A percentile compares a stretch with the other conserved stretches of the same genome.
phyloP scores from a whole-genome alignment of 192 early-diverging fungal genomes.

The Helicostylum pulchrum region DNA sequence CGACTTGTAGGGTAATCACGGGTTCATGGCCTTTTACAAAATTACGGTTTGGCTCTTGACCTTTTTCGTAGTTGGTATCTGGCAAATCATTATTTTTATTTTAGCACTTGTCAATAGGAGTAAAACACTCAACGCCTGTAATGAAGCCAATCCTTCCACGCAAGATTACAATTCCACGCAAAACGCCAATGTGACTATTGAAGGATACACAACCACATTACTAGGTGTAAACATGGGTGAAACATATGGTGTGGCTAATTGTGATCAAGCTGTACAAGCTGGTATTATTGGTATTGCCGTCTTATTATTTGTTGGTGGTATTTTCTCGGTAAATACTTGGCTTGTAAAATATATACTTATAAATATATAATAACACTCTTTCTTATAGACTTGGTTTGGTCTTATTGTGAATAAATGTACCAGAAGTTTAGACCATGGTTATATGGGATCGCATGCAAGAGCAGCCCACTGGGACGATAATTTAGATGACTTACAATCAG shows the following conservation, averaged over 20 bases:
- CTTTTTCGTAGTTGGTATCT: slow-evolving; percentile 21
- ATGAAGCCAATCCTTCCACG: slow-evolving; percentile 2
- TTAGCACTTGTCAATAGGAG: slow-evolving; percentile 22
- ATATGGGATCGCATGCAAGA: slow-evolving; percentile 10
- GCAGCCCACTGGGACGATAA: slow-evolving; percentile 27
- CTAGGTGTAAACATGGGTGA: slow-evolving; percentile 21
- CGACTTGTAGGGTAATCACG: slow-evolving; percentile 23
- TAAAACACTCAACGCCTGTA: slow-evolving; percentile 5
- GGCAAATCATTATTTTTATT: slow-evolving; percentile 26
- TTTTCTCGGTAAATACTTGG: slow-evolving; percentile 18
- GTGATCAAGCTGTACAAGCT: slow-evolving; percentile 26
- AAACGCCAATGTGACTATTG: slow-evolving; percentile 6
- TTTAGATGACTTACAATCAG: slow-evolving; percentile 16
- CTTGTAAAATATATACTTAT: not conserved
- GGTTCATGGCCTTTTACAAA: slow-evolving; percentile 26
- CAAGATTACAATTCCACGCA: not conserved
- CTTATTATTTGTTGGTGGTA: slow-evolving; percentile 21
- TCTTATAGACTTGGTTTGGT: slow-evolving; percentile 24
- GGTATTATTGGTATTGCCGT: slow-evolving; percentile 27
- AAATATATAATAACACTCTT: not conserved
- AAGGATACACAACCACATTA: slow-evolving; percentile 8
- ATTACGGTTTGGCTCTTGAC: slow-evolving; percentile 25
- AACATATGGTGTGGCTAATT: slow-evolving; percentile 29
- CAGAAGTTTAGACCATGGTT: slow-evolving; percentile 9
- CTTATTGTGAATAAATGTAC: slow-evolving; percentile 6